Percentiles rank a stretch among this genome's conserved stretches.
Conservation (phyloP, 106 monocot species). For the Gastrodia elata region DNA sequence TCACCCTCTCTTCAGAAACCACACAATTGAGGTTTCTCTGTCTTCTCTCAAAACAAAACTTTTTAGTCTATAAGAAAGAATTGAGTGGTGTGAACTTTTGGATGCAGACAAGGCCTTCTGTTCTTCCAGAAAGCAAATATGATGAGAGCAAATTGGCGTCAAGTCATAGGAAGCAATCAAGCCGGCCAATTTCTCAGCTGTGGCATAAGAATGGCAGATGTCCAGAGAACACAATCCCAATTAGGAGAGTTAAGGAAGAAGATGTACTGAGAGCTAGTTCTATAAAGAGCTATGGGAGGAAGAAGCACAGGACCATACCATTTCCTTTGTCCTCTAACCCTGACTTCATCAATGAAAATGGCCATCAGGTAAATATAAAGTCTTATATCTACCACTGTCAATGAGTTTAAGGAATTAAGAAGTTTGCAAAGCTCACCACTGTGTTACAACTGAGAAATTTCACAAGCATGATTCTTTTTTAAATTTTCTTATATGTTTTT, state of each 20-base stretch:
- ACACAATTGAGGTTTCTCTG: conserved; percentile 47
- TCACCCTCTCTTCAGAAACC: conserved; percentile 52
- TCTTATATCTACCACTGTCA: too few species aligned
- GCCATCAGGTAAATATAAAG: conserved; percentile 82
- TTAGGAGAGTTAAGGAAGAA: conserved; percentile 67
- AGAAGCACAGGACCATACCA: conserved; percentile 45
- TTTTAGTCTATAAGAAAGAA: too few species aligned
- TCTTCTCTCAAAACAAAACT: too few species aligned
- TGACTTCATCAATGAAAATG: conserved; percentile 59
- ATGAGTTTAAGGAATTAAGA: neutral
- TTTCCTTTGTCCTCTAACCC: conserved; percentile 46
- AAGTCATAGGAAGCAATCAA: conserved; percentile 1
- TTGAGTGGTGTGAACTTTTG: too few species aligned
- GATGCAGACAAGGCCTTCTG: conserved; percentile 65
- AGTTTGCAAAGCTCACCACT: neutral
- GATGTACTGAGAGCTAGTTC: conserved; percentile 73
- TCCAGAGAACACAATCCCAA: conserved; percentile 78
- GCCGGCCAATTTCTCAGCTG: conserved; percentile 30
- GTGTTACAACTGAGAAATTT: neutral
- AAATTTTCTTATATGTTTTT: conserved; percentile 10
- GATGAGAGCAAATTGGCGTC: conserved; percentile 32
- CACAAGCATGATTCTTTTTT: neutral
- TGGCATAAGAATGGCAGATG: conserved; percentile 79
- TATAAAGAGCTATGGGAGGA: conserved; percentile 60
- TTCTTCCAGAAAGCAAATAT: conserved; percentile 54